These are phyloP conservation scores for Escovopsis sp. DNA, from an alignment of 2,329 filamentous ascomycete species.

Conservation along the genomic window DNA sequence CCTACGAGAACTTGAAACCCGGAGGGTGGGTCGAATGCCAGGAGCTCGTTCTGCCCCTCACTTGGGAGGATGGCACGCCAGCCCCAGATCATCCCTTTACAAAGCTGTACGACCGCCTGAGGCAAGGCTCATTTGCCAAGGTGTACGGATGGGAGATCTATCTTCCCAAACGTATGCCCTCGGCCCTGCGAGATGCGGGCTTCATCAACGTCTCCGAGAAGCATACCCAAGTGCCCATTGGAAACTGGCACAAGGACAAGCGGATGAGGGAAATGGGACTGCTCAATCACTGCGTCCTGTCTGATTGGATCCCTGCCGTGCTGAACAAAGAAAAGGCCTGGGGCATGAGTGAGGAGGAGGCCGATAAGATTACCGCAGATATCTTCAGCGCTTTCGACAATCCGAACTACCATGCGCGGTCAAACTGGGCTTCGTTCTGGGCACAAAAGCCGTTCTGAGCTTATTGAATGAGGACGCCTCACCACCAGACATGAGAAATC, in stretches of 20 bases:
- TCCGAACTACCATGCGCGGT: constrained; percentile 17
- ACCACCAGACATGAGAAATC: neutral
- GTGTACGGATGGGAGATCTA: constrained; percentile 22
- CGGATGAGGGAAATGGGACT: constrained; percentile 23
- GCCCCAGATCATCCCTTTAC: constrained; percentile 18
- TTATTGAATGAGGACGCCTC: neutral
- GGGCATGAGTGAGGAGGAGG: constrained; percentile 20
- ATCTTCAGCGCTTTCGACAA: constrained; percentile 19
- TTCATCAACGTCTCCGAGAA: constrained; percentile 19
- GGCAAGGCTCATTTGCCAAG: constrained; percentile 17
- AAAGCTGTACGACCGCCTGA: constrained; percentile 18
- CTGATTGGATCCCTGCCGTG: constrained; percentile 21
- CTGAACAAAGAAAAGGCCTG: constrained; percentile 18
- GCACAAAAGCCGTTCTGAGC: constrained; percentile 20
- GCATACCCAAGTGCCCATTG: constrained; percentile 19
- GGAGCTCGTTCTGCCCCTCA: constrained; percentile 18
- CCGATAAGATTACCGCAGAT: constrained; percentile 16
- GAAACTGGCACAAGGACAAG: constrained; percentile 22
- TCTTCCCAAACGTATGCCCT: constrained; percentile 14
- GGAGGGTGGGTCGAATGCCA: constrained; percentile 28
- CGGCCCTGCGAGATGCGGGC: constrained; percentile 17
- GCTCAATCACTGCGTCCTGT: constrained; percentile 20
- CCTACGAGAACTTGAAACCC: constrained; percentile 24
- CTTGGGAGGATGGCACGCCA: constrained; percentile 18
- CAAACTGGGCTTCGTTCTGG: constrained; percentile 24